Conservation (phyloP, 179 eudicot genomes). For the Beta corolliflora region DNA sequence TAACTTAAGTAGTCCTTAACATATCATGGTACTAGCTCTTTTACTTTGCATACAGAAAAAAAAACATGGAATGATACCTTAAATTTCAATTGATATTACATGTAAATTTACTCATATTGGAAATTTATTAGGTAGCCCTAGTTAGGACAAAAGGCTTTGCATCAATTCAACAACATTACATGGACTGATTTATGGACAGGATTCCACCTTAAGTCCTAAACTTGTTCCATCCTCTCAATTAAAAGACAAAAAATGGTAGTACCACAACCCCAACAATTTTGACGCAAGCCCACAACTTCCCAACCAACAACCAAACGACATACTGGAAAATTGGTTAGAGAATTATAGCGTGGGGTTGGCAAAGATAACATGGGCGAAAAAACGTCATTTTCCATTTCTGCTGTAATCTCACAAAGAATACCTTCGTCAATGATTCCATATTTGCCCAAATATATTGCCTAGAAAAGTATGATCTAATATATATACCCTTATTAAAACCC, state of each 20-base stretch:
- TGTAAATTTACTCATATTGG: no score
- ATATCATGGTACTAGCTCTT: no score
- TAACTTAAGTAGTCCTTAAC: no score
- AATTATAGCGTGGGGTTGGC: slow-evolving; percentile 17
- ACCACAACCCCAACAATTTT: slow-evolving; percentile 4
- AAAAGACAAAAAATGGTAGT: not conserved
- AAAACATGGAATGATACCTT: no score
- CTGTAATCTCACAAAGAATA: not conserved
- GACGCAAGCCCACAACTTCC: slow-evolving; percentile 1
- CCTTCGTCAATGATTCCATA: not conserved
- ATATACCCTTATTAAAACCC: not conserved
- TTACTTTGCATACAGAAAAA: no score
- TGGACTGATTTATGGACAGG: not conserved
- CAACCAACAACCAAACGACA: slow-evolving; percentile 27
- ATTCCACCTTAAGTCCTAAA: not conserved
- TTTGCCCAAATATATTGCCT: not conserved
- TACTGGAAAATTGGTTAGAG: slow-evolving; percentile 12
- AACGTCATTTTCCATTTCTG: slow-evolving; percentile 1
- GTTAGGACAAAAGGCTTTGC: no score
- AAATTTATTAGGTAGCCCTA: no score
- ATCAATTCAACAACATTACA: not conserved
- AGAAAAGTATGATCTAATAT: not conserved
- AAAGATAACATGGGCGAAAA: not conserved
- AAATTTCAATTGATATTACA: no score
- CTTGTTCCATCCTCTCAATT: not conserved